Base-by-base conservation (phyloP, 1,284 basidiomycete genomes). In the Leccinum pachyderme region DNA sequence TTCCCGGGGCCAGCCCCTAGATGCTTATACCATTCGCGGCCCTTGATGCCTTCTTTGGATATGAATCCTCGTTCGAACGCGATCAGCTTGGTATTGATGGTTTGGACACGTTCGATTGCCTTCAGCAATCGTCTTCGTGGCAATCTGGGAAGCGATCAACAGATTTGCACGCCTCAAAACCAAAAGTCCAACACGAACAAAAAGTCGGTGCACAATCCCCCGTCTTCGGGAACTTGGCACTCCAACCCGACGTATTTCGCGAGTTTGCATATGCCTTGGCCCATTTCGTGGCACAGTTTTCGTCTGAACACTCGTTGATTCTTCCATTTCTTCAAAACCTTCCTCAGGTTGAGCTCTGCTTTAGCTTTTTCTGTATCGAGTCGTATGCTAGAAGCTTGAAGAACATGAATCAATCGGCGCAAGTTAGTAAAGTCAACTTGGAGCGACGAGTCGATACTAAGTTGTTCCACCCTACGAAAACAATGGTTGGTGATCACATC, bases 1-100 rank as follows among this genome's bases (percentile, higher is more conserved):
- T 80, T 35, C 89, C 90, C 1, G 89, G 90, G n/a, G 88, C 86
- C 11, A 89, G n/a, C 86, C 13, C 79, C 86, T 52, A 91, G 75
- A 64, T 89, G 85, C 65, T 77, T 81, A 69, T 87, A 89, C 87
- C 87, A 89, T 61, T 84, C 79, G 46, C 86, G 75, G 51, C 81
- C 83, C 64, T 77, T 80, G 56, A 92, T 77, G 0, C 90, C 91
- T 24, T 80, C 75, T 55, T 82, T 74, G 22, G 79, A 80, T 57
- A 91, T 81, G 71, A 92, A 87, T n/a, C 86, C 85, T 52, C 77
- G 74, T 69, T 93, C 90, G 60, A 91, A 91, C 9, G 69, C 63
- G 46, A 78, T 73, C 46, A 89, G 74, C 63, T 81, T 81, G 65
- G 73, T 70, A 69, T 91, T 92, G 58, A 84, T 73, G 15, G 49